Percentiles rank a stretch among this genome's conserved stretches.
Conservation (phyloP, 2,329 filamentous ascomycete species). For the Chaetothyriales sp. region DNA sequence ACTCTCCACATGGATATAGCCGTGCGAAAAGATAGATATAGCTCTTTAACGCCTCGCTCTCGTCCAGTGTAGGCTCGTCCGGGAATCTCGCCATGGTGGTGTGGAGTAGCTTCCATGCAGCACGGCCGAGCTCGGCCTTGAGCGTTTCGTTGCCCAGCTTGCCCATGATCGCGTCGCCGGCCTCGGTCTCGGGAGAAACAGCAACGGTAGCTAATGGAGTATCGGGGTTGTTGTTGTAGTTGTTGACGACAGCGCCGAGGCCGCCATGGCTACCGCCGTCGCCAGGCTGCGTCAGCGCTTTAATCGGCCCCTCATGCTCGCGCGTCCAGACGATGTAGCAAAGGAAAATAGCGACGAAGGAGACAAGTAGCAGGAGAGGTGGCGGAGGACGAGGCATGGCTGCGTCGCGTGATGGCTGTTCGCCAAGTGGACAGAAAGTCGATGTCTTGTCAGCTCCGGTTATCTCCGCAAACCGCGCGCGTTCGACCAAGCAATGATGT, state of each 20-base stretch:
- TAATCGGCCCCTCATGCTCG: slow-evolving; percentile 9
- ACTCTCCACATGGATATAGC: slow-evolving; percentile 53
- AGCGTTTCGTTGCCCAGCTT: slow-evolving; percentile 34
- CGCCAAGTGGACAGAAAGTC: not conserved
- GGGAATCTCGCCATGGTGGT: slow-evolving; percentile 53
- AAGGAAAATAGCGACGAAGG: slow-evolving; percentile 17
- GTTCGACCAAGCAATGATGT: too few species aligned
- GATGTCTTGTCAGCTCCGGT: not conserved
- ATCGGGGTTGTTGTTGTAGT: not conserved
- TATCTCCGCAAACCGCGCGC: not conserved
- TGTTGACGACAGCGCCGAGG: too few species aligned
- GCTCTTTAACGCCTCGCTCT: slow-evolving; percentile 42
- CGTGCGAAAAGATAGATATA: slow-evolving; percentile 51
- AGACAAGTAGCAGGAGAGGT: slow-evolving; percentile 15
- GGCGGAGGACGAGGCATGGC: slow-evolving; percentile 17
- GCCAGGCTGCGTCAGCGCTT: slow-evolving; percentile 6
- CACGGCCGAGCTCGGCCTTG: slow-evolving; percentile 47
- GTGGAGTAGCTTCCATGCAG: slow-evolving; percentile 52
- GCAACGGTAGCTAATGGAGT: not conserved
- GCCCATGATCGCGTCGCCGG: slow-evolving; percentile 31
- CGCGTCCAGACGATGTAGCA: slow-evolving; percentile 17
- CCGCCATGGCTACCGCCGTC: not conserved
- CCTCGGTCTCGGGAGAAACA: not conserved
- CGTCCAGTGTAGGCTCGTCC: slow-evolving; percentile 45
- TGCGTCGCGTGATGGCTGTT: not conserved